A percentile compares a stretch with the other conserved stretches of the same genome.
These are phyloP conservation scores for Byssothecium circinans DNA, from an alignment of 2,329 filamentous ascomycete species.

Conservation along the genomic window DNA sequence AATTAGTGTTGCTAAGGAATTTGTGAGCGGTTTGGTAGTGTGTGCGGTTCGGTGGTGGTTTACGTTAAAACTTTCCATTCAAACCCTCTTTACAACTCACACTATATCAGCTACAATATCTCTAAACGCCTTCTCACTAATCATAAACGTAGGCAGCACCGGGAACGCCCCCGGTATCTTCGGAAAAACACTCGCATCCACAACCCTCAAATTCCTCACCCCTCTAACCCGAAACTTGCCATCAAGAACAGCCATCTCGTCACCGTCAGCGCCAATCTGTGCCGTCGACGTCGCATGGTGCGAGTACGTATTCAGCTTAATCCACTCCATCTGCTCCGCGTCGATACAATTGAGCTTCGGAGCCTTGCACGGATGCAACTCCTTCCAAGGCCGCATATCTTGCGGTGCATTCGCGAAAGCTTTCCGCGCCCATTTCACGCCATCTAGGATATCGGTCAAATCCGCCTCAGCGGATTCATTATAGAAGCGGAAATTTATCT, in stretches of 20 bases:
- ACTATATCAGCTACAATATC: slow-evolving; percentile 48
- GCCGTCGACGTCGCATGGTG: slow-evolving; percentile 62
- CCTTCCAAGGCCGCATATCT: neutral
- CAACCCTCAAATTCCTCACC: slow-evolving; percentile 56
- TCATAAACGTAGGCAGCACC: slow-evolving; percentile 58
- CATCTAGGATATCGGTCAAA: slow-evolving; percentile 57
- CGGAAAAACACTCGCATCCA: slow-evolving; percentile 37
- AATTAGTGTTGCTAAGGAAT: too few relatives aligned
- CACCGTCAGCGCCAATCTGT: slow-evolving; percentile 56
- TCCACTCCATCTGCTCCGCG: slow-evolving; percentile 5
- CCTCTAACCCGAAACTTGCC: slow-evolving; percentile 57
- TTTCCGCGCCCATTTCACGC: slow-evolving; percentile 54
- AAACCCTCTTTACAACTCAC: too few relatives aligned
- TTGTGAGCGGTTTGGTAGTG: too few relatives aligned
- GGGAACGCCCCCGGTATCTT: slow-evolving; percentile 47
- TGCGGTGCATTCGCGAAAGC: slow-evolving; percentile 11
- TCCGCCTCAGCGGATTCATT: slow-evolving; percentile 41
- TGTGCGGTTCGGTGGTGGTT: too few relatives aligned
- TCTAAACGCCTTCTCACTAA: slow-evolving; percentile 64
- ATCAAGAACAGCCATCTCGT: slow-evolving; percentile 57
- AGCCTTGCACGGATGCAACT: slow-evolving; percentile 1
- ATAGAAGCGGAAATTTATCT: slow-evolving; percentile 47
- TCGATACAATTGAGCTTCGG: slow-evolving; percentile 4
- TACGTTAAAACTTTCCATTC: too few relatives aligned
- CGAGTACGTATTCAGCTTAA: slow-evolving; percentile 4